Evolutionary conservation across 495 filamentous ascomycete species (phyloP), one percentile per base, ranked within the genome.

Genomic region (Bacidia gigantensis): DNA sequence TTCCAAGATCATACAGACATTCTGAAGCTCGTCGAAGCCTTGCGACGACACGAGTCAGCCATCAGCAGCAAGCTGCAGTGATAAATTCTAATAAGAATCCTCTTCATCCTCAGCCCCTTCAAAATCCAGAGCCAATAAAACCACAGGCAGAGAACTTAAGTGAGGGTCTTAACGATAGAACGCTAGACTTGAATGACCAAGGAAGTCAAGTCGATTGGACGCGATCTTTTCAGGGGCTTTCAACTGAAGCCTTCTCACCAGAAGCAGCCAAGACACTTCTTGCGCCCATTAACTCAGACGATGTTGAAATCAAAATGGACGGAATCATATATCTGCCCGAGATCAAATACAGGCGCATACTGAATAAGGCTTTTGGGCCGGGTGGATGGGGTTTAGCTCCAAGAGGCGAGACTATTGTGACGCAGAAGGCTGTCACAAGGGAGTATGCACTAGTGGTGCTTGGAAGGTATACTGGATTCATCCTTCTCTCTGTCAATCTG

Each of bases 241-340:
- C 82, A 14, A 73, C 77, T 0, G 71, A 74, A 35, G 76, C 89
- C 0, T 97, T 98, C 68, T 67, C 79, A 24, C 74, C 82, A 49
- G 89, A 95, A 72, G 74, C 80, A 12, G 74, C 82, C 2, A 76
- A 82, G 25, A 69, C 89, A 3, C 68, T 98, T 46, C 74, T 87
- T 52, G 74, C 77, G 25, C 78, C 78, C 21, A 69, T 89, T 10
- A 67, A 78, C 32, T 67, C 74, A 3, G 76, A 84, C 17, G 90
- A 97, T 66, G 79, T 98, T 43, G 92, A 98, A 73, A 81, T 97
- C 61, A 98, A 98, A 72, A 84, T 86, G 23, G 92, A 98, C 68
- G 92, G 92, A 25, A 93, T 98, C 59, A 72, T 96, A 45, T 98
- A 96, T 64, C 74, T 98, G 50, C 92, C 92, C 12, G 92, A 98